Conservation (phyloP, 257 asterid species). For the Handroanthus guayacan region DNA sequence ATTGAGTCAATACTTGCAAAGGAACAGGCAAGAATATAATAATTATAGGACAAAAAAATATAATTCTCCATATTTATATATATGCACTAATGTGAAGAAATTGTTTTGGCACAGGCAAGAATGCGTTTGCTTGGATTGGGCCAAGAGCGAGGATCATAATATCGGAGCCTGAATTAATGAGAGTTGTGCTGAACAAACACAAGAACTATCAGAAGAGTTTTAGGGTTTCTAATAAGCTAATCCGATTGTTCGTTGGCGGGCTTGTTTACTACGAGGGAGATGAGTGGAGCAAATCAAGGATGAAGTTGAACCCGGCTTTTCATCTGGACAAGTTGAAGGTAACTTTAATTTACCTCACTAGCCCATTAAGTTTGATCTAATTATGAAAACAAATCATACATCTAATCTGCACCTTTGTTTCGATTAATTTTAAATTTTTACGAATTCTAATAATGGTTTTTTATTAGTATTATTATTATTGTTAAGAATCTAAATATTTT, state of each 20-base stretch:
- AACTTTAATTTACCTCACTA: background rate
- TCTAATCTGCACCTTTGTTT: too few relatives aligned
- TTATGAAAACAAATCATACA: too few relatives aligned
- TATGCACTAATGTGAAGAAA: too few relatives aligned
- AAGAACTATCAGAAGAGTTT: conserved; percentile 20
- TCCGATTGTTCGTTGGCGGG: conserved; percentile 24
- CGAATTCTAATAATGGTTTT: too few relatives aligned
- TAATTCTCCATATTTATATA: too few relatives aligned
- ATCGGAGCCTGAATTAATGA: conserved; percentile 1
- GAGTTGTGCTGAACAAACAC: conserved; percentile 30
- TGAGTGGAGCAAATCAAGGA: conserved; percentile 31
- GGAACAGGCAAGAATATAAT: too few relatives aligned
- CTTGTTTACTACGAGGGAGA: conserved; percentile 32
- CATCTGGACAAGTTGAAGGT: conserved; percentile 38
- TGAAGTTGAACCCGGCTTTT: conserved; percentile 11
- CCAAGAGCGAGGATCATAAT: conserved; percentile 29
- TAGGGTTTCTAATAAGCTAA: conserved; percentile 2
- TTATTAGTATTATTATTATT: too few relatives aligned
- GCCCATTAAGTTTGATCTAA: too few relatives aligned
- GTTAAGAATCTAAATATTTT: too few relatives aligned
- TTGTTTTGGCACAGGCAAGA: conserved; percentile 33
- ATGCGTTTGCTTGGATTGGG: conserved; percentile 39
- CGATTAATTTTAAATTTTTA: too few relatives aligned
- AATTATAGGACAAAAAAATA: too few relatives aligned
- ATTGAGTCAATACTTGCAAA: too few relatives aligned